Base-by-base conservation (phyloP, 169 alveolate species). In the Plasmodium vivax region DNA sequence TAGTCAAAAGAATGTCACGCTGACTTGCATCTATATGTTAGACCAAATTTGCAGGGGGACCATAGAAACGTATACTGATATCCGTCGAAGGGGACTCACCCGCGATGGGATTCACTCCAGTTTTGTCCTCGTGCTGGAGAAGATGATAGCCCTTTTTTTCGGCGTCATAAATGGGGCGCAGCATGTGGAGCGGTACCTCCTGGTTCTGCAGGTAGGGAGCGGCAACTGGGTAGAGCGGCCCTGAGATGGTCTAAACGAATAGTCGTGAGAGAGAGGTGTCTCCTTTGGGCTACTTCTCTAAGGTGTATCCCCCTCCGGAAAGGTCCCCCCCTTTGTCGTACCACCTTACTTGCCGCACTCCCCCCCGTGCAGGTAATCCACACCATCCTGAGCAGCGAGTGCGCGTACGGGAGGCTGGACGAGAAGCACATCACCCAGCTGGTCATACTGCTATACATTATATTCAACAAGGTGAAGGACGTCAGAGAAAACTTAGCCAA, bases 11-110 rank as follows among this genome's bases (percentile, higher is more conserved):
- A 51, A 77, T n/a, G 62, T 34, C n/a, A 85, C 93, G 3, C 58
- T 85, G 30, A 85, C 56, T 54, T 85, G 87, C 54, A 47, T 85
- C 34, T 85, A 74, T 43, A 85, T 85, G 23, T 2, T 75, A 51
- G 27, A 85, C 23, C 9, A 32, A 14, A 75, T 77, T 34, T 58
- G n/a, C 43, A 34, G 32, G 19, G 93, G 93, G 43, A 54, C 93
- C 8, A 85, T 85, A 74, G 87, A 85, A 75, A 85, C 93, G 27
- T 75, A 85, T 38, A 85, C 34, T 16, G 30, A 75, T 75, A 75
- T 85, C 30, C 36, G 38, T 38, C 10, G 62, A 19, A 41, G 34
- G 38, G 75, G 56, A 36, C 68, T 38, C 3, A 74, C 74, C 3
- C 84, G 62, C 38, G 16, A 27, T n/a, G 43, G 68, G n/a, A 85